Percentiles rank a stretch among this genome's conserved stretches.
Evolutionary conservation across 2,329 filamentous ascomycete genomes (phyloP).

Genomic region (Pleoardoris graminearum): DNA sequence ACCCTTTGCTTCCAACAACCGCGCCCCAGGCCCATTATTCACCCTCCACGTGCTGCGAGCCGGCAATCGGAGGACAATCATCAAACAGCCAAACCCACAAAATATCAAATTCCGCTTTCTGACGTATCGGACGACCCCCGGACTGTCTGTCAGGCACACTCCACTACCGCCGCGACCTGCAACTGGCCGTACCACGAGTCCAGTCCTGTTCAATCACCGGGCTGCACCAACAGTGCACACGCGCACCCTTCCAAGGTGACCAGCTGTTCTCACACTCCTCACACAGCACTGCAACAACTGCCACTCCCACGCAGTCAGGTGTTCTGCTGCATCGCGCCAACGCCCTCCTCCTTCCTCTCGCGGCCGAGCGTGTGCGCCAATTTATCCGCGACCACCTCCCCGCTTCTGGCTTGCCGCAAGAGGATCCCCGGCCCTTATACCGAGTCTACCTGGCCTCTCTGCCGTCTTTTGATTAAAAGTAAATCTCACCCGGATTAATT

Average conservation of each 20-base stretch:
- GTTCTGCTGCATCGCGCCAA: constrained; percentile 22
- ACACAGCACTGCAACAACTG: constrained; percentile 27
- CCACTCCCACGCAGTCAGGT: constrained; percentile 14
- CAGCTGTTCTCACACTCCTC: constrained; percentile 21
- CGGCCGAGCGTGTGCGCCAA: constrained; percentile 20
- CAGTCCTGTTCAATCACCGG: constrained; percentile 26
- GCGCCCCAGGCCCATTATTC: constrained; percentile 3
- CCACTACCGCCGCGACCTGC: constrained; percentile 20
- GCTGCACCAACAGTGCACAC: constrained; percentile 32
- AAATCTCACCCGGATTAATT: constrained; percentile 38
- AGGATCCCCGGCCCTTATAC: constrained; percentile 39
- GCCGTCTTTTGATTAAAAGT: constrained; percentile 26
- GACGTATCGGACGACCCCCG: constrained; percentile 5
- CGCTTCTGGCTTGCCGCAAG: constrained; percentile 21
- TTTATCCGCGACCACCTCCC: constrained; percentile 43
- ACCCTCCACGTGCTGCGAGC: constrained; percentile 33
- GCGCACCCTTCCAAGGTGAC: constrained; percentile 27
- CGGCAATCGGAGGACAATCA: constrained; percentile 25
- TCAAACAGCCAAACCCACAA: constrained; percentile 18
- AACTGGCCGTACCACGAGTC: constrained; percentile 30
- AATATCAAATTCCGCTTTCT: constrained; percentile 8
- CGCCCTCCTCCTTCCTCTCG: constrained; percentile 12
- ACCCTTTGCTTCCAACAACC: constrained; percentile 25
- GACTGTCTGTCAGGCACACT: constrained; percentile 12
- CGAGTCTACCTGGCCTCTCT: constrained; percentile 23